Percentiles rank a stretch among this genome's conserved stretches.
These are phyloP conservation scores for Calonectria fujianensis DNA, from an alignment of 2,329 filamentous ascomycete genomes.

Conservation along the genomic window DNA sequence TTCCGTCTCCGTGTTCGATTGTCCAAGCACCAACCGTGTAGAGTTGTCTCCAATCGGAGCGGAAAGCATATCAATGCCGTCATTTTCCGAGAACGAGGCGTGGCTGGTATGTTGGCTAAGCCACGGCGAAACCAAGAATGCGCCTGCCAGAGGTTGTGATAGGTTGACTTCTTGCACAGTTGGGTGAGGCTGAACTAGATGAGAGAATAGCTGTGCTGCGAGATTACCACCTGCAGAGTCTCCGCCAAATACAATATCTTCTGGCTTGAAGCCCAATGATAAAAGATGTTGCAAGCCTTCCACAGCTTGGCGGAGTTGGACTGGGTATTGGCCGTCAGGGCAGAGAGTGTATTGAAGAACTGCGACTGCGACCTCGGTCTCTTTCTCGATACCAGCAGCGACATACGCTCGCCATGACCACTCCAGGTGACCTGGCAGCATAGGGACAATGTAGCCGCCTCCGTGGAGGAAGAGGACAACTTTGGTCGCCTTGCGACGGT, in stretches of 20 bases:
- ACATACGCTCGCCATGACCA: conserved; percentile 26
- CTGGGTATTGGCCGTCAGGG: conserved; percentile 54
- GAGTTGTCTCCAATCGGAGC: conserved; percentile 21
- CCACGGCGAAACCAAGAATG: conserved; percentile 58
- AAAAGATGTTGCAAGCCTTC: conserved; percentile 34
- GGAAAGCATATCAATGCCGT: conserved; percentile 40
- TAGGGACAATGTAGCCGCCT: conserved; percentile 15
- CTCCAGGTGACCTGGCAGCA: conserved; percentile 15
- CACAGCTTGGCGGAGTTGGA: conserved; percentile 54
- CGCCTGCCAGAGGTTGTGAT: conserved; percentile 52
- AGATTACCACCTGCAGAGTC: conserved; percentile 60
- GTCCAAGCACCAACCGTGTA: conserved; percentile 4
- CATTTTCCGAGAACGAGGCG: conserved; percentile 35
- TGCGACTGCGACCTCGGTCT: conserved; percentile 47
- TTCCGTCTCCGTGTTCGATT: background rate
- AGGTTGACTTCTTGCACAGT: conserved; percentile 44
- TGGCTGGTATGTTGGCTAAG: conserved; percentile 35
- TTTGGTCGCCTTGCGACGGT: conserved; percentile 11
- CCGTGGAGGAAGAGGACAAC: conserved; percentile 26
- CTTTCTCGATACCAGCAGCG: conserved; percentile 21
- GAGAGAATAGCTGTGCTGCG: conserved; percentile 55
- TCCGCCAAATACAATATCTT: conserved; percentile 57
- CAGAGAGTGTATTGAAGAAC: conserved; percentile 58
- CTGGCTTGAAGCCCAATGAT: conserved; percentile 35
- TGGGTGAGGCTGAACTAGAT: conserved; percentile 56